Evolutionary conservation across 1,139 yeast genomes (phyloP).

Genomic region (Trichomonascaceae sp.): DNA sequence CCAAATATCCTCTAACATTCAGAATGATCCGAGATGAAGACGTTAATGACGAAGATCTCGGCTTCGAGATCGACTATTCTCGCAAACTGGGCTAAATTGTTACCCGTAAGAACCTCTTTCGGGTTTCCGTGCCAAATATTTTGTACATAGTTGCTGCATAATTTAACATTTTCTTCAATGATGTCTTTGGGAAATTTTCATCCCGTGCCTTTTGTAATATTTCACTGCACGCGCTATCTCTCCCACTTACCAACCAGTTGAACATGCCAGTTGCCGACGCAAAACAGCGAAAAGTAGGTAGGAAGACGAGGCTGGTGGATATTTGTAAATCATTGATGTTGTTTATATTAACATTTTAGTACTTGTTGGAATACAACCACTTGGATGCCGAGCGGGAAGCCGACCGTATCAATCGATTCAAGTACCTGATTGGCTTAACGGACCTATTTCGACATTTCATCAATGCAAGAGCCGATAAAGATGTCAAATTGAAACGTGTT

Average conservation of each 20-base stretch:
- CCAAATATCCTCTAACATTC: neutral
- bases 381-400: constrained; percentile 19
- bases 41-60: constrained; percentile 28
- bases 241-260: neutral
- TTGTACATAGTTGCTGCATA: neutral
- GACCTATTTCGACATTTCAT: constrained; percentile 86
- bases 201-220: neutral
- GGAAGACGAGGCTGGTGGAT: neutral
- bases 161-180: neutral
- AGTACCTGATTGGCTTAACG: constrained; percentile 74
- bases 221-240: neutral
- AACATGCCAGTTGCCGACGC: neutral
- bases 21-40: constrained; percentile 34
- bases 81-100: constrained; percentile 17
- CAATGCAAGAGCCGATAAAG: constrained; percentile 71
- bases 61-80: constrained; percentile 25
- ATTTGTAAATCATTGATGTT: neutral
- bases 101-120: neutral
- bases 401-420: constrained; percentile 75
- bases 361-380: constrained; percentile 28
- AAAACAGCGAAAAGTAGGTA: neutral
- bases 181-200: neutral
- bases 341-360: constrained; percentile 22
- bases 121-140: neutral
- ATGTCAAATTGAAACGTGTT: constrained; percentile 54